Base-by-base conservation (phyloP, 2,329 filamentous ascomycete species). In the Arthrobotrys sphaeroides region DNA sequence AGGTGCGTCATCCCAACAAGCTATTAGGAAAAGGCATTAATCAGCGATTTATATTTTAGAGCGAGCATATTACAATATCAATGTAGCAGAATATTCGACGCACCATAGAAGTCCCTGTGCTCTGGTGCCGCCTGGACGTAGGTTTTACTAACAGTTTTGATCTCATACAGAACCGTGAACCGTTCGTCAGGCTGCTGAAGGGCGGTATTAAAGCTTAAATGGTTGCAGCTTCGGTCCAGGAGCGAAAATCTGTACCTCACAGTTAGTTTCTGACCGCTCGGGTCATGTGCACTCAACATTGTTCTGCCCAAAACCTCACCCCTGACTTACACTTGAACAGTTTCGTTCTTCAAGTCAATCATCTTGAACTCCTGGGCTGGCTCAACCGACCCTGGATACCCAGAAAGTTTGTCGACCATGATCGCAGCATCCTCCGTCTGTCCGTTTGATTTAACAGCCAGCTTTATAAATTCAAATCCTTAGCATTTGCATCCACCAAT, bases 191-290 rank as follows among this genome's bases (percentile, higher is more conserved):
- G 49, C 6, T 60, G 45, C 5, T 45, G 36, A 3, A 13, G 18
- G 4, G 60, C 40, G 2, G 31, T 33, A 24, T 61, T 66, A n/a
- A 73, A 73, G 13, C 68, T 73, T 26, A 47, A 31, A 12, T 47
- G 60, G 10, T 60, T 16, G 22, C 68, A 73, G 22, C 61, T 73
- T 18, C 5, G n/a, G 18, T 65, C 49, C 5, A 66, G 6, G 4
- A 33, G 40, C 10, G 28, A 43, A 24, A 73, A 73, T 18, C 68
- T 73, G n/a, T n/a, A n/a, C n/a, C n/a, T n/a, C n/a, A n/a, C n/a
- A n/a, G n/a, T n/a, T n/a, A n/a, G n/a, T n/a, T n/a, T n/a, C n/a
- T n/a, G n/a, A n/a, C n/a, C n/a, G n/a, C n/a, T n/a, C n/a, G n/a
- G n/a, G n/a, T n/a, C n/a, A n/a, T n/a, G n/a, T n/a, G n/a, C n/a